Evolutionary conservation across 257 asterid species (phyloP).

Genomic region (Capsicum baccatum): DNA sequence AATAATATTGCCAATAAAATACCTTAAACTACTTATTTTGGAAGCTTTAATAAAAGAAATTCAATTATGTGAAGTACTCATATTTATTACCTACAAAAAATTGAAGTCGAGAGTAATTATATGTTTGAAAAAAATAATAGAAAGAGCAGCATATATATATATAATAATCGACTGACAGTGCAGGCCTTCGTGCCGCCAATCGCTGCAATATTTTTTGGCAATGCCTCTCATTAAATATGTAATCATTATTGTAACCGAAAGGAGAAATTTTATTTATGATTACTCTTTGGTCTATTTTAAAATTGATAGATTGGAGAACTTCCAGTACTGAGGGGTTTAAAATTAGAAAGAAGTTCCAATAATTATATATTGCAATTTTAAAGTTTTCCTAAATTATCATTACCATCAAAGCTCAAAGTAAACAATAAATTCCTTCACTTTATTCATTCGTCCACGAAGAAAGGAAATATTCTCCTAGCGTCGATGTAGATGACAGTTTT

Average conservation of each 20-base stretch:
- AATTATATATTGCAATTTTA: background rate
- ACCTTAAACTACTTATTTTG: slow-evolving; percentile 3
- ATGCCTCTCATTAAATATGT: slow-evolving; percentile 13
- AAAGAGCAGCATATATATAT: slow-evolving; percentile 4
- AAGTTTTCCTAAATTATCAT: too few species aligned
- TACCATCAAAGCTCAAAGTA: too few species aligned
- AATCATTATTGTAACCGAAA: slow-evolving; percentile 12
- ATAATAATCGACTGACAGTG: slow-evolving; percentile 24
- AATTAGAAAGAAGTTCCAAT: background rate
- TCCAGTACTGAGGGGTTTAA: background rate
- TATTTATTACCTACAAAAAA: slow-evolving; percentile 11
- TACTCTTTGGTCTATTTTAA: background rate
- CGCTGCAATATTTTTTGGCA: background rate
- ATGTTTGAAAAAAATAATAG: background rate
- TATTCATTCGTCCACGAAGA: too few species aligned
- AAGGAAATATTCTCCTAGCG: background rate
- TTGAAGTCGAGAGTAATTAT: background rate
- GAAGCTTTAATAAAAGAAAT: slow-evolving; percentile 25
- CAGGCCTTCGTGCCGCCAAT: slow-evolving; percentile 24
- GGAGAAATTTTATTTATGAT: background rate
- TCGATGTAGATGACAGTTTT: background rate
- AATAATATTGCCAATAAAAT: background rate
- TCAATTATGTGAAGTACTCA: background rate
- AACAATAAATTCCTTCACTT: too few species aligned
- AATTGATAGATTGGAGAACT: background rate